A percentile compares a stretch with the other conserved stretches of the same genome.
phyloP scores from a whole-genome alignment of 2,329 filamentous ascomycete genomes.

The Akanthomyces lecanii region DNA sequence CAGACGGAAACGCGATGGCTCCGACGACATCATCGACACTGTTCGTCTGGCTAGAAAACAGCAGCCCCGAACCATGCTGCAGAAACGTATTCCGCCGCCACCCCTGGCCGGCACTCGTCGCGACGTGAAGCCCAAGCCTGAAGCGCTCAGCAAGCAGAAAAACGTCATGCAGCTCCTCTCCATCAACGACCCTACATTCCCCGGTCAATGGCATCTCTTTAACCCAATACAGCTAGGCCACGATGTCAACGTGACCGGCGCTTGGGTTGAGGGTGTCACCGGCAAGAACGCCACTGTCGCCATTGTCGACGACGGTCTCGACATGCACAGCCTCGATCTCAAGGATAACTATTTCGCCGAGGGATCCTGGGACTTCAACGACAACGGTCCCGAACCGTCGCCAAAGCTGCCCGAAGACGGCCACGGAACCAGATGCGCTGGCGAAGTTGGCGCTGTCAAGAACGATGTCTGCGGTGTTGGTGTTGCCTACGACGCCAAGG shows the following conservation, averaged over 20 bases:
- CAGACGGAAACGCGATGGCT: conserved; percentile 55
- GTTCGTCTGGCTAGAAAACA: conserved; percentile 79
- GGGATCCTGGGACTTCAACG: conserved; percentile 96
- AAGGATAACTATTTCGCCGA: conserved; percentile 90
- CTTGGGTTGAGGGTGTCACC: conserved; percentile 89
- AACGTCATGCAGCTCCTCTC: conserved; percentile 61
- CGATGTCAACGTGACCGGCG: conserved; percentile 91
- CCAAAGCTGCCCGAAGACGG: conserved; percentile 80
- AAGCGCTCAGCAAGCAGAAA: conserved; percentile 54
- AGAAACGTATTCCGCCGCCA: conserved; percentile 47
- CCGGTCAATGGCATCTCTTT: conserved; percentile 91
- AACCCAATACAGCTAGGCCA: conserved; percentile 78
- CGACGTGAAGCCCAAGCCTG: conserved; percentile 22
- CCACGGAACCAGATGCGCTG: conserved; percentile 91
- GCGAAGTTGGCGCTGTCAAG: conserved; percentile 85
- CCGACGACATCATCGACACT: conserved; percentile 60
- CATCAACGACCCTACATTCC: conserved; percentile 87
- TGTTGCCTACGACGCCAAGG: conserved; percentile 85
- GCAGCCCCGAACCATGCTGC: conserved; percentile 44
- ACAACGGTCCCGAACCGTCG: conserved; percentile 70
- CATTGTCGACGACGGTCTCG: conserved; percentile 92
- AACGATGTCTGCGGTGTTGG: conserved; percentile 96
- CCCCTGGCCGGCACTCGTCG: conserved; percentile 27
- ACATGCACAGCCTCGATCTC: conserved; percentile 91
- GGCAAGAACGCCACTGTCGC: conserved; percentile 85